Base-by-base conservation (phyloP, 306 rosid genomes). In the Trifolium repens region DNA sequence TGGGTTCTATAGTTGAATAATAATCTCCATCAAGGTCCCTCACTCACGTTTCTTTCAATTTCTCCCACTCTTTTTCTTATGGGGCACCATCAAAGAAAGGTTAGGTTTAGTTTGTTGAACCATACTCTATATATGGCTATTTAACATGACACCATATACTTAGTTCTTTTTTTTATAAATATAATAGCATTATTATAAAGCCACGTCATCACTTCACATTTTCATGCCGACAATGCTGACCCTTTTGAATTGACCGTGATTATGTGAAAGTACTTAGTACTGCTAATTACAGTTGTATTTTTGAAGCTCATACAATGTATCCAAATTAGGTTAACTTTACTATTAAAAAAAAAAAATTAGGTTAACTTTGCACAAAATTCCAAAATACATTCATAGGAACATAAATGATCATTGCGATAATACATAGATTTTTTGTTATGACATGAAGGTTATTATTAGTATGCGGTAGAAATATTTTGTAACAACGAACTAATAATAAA, bases 31-130 rank as follows among this genome's bases (percentile, higher is more conserved):
- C 37, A 58, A 24, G 37, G 7, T 58, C 34, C 37, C n/a, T 58
- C 19, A 17, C n/a, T 17, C 35, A 58, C 63, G 63, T 26, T 58
- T 58, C n/a, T 11, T 24, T 57, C 35, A 57, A 57, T 57, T 24
- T 35, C 11, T 14, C 63, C 63, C 63, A 26, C 63, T 22, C 63
- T 10, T 30, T 17, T 17, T 26, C 13, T 54, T 54, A 17, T 54
- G 27, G 60, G 62, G 37, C 15, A 10, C 63, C 35, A 26, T 58
- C n/a, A 58, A 24, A 12, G 79, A 79, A 72, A 83, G 82, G 85
- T 80, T 75, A 83, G 82, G 85, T 80, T 82, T 82, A 79, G 80
- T 76, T 83, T 73, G 89, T 70, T 82, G 80, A 76, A 74, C 85
- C 71, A 53, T 4, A 74, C 9, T 42, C 40, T 49, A 52, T 2